Percentiles rank a stretch among this genome's conserved stretches.
Conservation (phyloP, 2,329 filamentous ascomycete species). For the Neophaeococcomyces aloes region DNA sequence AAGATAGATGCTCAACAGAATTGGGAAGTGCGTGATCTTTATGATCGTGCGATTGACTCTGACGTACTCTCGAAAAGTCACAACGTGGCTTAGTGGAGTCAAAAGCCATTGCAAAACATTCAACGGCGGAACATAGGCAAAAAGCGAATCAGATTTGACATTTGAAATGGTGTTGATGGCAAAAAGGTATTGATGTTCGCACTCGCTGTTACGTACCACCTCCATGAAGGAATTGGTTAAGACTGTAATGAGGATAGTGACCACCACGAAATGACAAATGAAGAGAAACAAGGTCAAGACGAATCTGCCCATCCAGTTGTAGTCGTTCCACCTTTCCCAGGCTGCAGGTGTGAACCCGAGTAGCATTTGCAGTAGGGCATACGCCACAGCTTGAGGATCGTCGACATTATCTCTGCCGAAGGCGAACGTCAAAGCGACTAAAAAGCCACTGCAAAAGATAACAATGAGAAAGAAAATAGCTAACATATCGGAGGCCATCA, state of each 20-base stretch:
- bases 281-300: constrained; percentile 76
- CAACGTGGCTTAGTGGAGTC: constrained; percentile 67
- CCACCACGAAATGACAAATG: constrained; percentile 88
- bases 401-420: constrained; percentile 56
- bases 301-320: constrained; percentile 66
- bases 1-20: constrained; percentile 73
- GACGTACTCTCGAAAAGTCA: constrained; percentile 73
- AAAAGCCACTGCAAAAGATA: constrained; percentile 86
- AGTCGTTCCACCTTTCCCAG: constrained; percentile 78
- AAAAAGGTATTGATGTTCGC: constrained; percentile 87
- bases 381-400: constrained; percentile 65
- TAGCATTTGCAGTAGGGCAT: constrained; percentile 81
- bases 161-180: constrained; percentile 95
- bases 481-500: constrained; percentile 84
- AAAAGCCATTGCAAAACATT: constrained; percentile 88
- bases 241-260: constrained; percentile 92
- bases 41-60: constrained; percentile 82
- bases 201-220: constrained; percentile 82
- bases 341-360: constrained; percentile 95
- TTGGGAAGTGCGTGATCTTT: constrained; percentile 79
- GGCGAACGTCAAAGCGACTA: constrained; percentile 84
- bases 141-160: constrained; percentile 95
- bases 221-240: constrained; percentile 93
- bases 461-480: constrained; percentile 76
- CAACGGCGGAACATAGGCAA: constrained; percentile 83